Evolutionary conservation across 2,329 filamentous ascomycete genomes (phyloP), one percentile per base, ranked within the genome.

Genomic region (Aotearoamyces nothofagi): DNA sequence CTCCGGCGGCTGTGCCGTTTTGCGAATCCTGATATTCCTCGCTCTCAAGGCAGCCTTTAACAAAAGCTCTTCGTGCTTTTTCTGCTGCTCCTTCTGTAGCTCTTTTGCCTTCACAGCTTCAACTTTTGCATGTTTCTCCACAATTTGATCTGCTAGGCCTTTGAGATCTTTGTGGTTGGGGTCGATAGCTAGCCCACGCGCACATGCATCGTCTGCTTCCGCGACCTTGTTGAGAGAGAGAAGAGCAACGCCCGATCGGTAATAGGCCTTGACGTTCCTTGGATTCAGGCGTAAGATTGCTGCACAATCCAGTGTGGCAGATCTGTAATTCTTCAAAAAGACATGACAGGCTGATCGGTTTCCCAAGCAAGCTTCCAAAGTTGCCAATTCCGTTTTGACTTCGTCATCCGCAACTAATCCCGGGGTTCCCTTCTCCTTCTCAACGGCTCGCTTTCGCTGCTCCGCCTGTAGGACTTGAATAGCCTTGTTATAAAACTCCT

Each of bases 321-420:
- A 77, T 38, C 87, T 76, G 56, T 86, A 90, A 58, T 98, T 98
- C 50, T 72, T 69, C 39, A 94, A 64, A 52, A 84, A 78, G 36
- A 98, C 63, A 51, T 96, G 80, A 55, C 83, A 92, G 15, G 92
- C 72, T 1, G 87, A 86, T 35, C 90, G 74, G 55, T 98, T 98
- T 37, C 78, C 70, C 51, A 86, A 75, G 35, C 83, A 76, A 2
- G 73, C 66, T 55, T 92, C 84, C 32, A 86, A 68, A 27, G 79
- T 60, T 32, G 61, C 56, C 25, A 58, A 62, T 53, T 87, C 69
- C 41, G 69, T 37, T 31, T 46, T 42, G 3, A 45, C 34, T 26
- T 47, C 44, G 29, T 63, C 56, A 7, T 45, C 37, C 40, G 70
- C 63, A 33, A 66, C 54, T 10, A 15, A 5, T 7, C 16, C 26